Base-by-base conservation (phyloP, 1,284 basidiomycete species). In the Tylopilus sp. region DNA sequence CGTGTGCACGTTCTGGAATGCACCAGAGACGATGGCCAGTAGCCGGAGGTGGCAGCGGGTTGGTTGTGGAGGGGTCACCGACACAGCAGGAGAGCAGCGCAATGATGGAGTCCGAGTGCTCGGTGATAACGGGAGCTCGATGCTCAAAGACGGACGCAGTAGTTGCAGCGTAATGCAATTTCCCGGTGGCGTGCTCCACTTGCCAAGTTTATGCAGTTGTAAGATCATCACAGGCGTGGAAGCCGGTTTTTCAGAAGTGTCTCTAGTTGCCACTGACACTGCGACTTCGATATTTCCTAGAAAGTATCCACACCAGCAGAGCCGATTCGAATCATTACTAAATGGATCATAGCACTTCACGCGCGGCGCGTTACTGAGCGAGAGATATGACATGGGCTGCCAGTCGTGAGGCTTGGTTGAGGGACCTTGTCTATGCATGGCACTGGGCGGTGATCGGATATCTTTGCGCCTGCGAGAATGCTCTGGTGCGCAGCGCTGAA, bases 191-290 rank as follows among this genome's bases (percentile, higher is more conserved):
- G 30, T 13, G 41, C 49, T 46, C 57, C 50, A 57, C 57, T n/a
- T 48, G 40, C 58, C 48, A 43, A 40, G 34, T 52, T 47, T 37
- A 48, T 51, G 44, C 40, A 44, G 21, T 30, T 12, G 36, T 29
- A 6, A 45, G 39, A 16, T 31, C 11, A 11, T 10, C 21, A 25
- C 36, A 28, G 15, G 44, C 33, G 2, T 19, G 40, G 37, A 45
- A 25, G 35, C 13, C 12, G 15, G 6, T 33, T 36, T 18, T 39
- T 42, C 28, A 16, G 23, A 36, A 29, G 18, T 9, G 35, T 28
- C 6, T 33, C 31, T 6, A 12, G 18, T 15, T 28, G 26, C 19
- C 13, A 31, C 31, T 43, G 48, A 30, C n/a, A 31, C 31, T 18
- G 31, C 12, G 6, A 11, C 18, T 40, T 36, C n/a, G 21, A 46